Evolutionary conservation across 2,329 filamentous ascomycete species (phyloP), one percentile per base, ranked within the genome.

Genomic region (Fusarium musae): DNA sequence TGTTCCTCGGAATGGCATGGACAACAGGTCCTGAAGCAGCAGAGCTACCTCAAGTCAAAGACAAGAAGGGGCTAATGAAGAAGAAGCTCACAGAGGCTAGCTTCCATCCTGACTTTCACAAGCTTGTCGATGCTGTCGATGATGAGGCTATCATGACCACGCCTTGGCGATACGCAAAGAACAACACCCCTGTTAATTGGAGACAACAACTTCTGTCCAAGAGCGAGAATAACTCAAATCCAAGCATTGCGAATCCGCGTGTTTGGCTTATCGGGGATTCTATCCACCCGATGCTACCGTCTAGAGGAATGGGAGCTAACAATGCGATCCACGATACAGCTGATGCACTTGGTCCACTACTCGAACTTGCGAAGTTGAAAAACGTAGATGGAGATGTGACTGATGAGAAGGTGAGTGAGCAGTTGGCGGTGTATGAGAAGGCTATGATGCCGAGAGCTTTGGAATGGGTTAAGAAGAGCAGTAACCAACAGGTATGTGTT

Each of bases 361-460:
- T 63, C 0, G 19, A 40, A 5, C 43, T 63, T 10, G 7, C 36
- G 0, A 6, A 17, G 7, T 0, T 56, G 10, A 61, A 61, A 6
- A 16, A 1, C 2, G 7, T 4, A 0, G 0, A 30, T 1, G 60
- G 23, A 0, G 2, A 2, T 7, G 19, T 63, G 5, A 42, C n/a
- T 5, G 42, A 63, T 12, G 19, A 21, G 4, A 4, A 47, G 1
- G 16, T 37, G 0, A 1, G 26, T 5, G 3, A 0, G 0, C 15
- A 60, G 4, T 10, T 63, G 5, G 16, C 4, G 9, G 16, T 49
- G 0, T 61, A 49, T 8, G 56, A 63, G 7, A 49, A 63, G 1
- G 7, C 30, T 4, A 61, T 63, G 56, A 60, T 63, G n/a, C 56
- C 36, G 11, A 30, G 60, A 16, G 54, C 60, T 0, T 63, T 61